Evolutionary conservation across 2,329 filamentous ascomycete species (phyloP), one percentile per base, ranked within the genome.

Genomic region (Diaporthe caulivora): DNA sequence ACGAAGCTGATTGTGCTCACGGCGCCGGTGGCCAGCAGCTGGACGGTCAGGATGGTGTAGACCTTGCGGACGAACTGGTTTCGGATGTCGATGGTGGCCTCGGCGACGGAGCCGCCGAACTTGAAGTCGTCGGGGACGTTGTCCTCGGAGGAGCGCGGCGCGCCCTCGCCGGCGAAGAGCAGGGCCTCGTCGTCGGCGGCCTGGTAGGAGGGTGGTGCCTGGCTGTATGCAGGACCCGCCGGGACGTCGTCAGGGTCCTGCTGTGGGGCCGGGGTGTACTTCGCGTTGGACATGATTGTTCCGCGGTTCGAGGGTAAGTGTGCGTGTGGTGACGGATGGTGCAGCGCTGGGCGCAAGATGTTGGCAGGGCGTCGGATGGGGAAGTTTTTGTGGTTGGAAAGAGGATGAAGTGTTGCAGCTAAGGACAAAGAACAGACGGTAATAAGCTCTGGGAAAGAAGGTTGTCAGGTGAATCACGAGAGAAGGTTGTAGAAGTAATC

Each of bases 11-110:
- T 85, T 75, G 92, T 90, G 85, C 93, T 95, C 77, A 98, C 88
- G 75, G 90, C 88, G 49, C 92, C 93, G 10, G 97, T 99, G 73
- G 93, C 91, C 80, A 98, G 87, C 70, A 99, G 92, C 83, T 99
- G 97, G 68, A 95, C 92, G n/a, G 97, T 97, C 85, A 99, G 89
- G 84, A 99, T 99, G 74, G 95, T 93, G 86, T 99, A 99, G 81
- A 99, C 97, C 88, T 98, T 98, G 84, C 95, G 93, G 79, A 98
- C 89, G 84, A 98, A 99, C 84, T 97, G 94, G 91, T 98, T 97
- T 78, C 96, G 94, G 81, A 99, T 98, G 80, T 97, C 95, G 81
- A 98, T 88, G 26, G 95, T 97, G 60, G 94, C 96, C 86, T 98
- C 97, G 77, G 95, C 93, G 74, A 98, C 95, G 24, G 93, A 95